Base-by-base conservation (phyloP, 129 eudicot species). In the Glebionis coronaria region DNA sequence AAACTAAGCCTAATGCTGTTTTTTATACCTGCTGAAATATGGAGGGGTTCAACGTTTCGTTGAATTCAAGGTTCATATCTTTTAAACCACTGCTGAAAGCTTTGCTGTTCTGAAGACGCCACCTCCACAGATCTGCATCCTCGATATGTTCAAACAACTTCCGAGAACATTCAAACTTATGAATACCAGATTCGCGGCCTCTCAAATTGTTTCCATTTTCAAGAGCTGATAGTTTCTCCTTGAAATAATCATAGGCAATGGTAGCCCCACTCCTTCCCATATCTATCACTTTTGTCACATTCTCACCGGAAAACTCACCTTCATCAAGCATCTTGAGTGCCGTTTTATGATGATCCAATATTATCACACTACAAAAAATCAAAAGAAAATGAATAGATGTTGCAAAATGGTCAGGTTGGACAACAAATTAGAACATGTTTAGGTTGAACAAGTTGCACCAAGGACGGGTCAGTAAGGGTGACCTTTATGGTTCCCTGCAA, bases 201-300 rank as follows among this genome's bases (percentile, higher is more conserved):
- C 47, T 21, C 11, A 9, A 45, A 29, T 47, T 70, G 16, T 61
- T 79, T 55, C n/a, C 18, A 19, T 78, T 56, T 73, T 61, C 82
- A 42, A 47, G 38, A 53, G 63, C 35, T 13, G 69, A 67, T 38
- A 88, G 74, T 73, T 91, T 91, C 23, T 80, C 84, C 91, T 80
- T 83, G 72, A 91, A 88, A 76, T 70, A 85, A 76, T 88, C n/a
- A 50, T 61, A 78, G 16, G 96, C 95, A 64, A 88, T 88, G 18
- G 96, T 88, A 7, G 96, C 96, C 38, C 98, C 96, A 66, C 98
- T 91, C 72, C 98, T 83, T 19, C 76, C 84, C 95, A 85, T 88
- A 73, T 88, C 96, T 15, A 91, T 85, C 82, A 85, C 88, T 63
- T 70, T 88, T 49, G 19, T 58, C 76, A 88, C 95, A 68, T 83